phyloP scores from a whole-genome alignment of 495 filamentous ascomycete species.

The Tetracladium setigerum region DNA sequence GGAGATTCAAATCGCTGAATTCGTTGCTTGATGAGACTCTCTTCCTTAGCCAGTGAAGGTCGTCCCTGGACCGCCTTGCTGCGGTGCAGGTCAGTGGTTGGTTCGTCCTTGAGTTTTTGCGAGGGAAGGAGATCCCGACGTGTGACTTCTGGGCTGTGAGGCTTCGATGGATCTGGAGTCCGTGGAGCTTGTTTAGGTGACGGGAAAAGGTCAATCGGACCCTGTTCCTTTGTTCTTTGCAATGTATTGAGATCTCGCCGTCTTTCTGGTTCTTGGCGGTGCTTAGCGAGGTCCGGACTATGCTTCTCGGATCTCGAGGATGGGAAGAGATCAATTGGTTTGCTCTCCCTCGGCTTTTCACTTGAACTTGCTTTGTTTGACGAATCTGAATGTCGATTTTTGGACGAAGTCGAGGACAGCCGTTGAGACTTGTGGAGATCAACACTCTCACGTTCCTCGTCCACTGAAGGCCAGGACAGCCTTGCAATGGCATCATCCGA shows the following conservation, averaged over 20 bases:
- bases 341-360: neutral
- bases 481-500: conserved; percentile 45
- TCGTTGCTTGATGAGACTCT: conserved; percentile 14
- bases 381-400: too few relatives aligned
- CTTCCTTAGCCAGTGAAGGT: conserved; percentile 1
- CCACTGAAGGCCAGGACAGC: conserved; percentile 41
- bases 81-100: conserved; percentile 10
- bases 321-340: neutral
- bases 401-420: too few relatives aligned
- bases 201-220: neutral
- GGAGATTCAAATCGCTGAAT: conserved; percentile 19
- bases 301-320: neutral
- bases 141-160: neutral
- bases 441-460: conserved; percentile 33
- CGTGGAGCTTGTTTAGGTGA: neutral
- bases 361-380: conserved; percentile 2
- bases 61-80: conserved; percentile 2
- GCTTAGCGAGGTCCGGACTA: neutral
- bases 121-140: conserved; percentile 10
- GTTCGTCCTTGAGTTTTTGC: conserved; percentile 5
- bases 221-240: conserved; percentile 2
- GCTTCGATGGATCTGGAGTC: neutral
- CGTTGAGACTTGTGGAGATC: conserved; percentile 17
- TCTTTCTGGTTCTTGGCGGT: neutral
- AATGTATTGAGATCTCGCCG: conserved; percentile 1